Evolutionary conservation across 148 eudicot species (phyloP).

Genomic region (Gaultheria prostrata): DNA sequence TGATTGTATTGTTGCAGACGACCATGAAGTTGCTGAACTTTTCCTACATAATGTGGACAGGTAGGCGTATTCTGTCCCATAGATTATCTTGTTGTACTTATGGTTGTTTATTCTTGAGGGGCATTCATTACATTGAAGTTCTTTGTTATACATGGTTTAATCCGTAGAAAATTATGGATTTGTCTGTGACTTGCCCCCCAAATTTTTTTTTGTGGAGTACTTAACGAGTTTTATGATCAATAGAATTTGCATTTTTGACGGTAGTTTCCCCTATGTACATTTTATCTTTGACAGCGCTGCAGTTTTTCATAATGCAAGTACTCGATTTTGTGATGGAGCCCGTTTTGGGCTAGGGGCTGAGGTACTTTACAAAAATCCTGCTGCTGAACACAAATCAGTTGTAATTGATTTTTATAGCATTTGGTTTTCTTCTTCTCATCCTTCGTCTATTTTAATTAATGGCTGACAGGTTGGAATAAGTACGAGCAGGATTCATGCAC

Average conservation of each 20-base stretch:
- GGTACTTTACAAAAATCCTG: slow-evolving; percentile 33
- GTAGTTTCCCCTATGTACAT: background rate
- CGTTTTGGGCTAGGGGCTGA: slow-evolving; percentile 97
- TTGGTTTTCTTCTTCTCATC: background rate
- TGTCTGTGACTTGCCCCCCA: too few species aligned
- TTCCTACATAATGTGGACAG: slow-evolving; percentile 86
- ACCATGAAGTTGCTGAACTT: slow-evolving; percentile 52
- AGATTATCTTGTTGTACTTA: background rate
- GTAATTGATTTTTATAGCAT: background rate
- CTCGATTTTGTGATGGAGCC: slow-evolving; percentile 91
- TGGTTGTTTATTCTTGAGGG: background rate
- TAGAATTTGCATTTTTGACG: background rate
- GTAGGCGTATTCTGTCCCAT: slow-evolving; percentile 28
- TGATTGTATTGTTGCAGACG: slow-evolving; percentile 81
- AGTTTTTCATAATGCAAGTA: slow-evolving; percentile 92
- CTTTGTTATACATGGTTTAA: background rate
- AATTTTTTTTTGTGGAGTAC: background rate
- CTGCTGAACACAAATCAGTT: background rate
- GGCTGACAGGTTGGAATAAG: slow-evolving; percentile 78
- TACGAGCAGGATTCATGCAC: slow-evolving; percentile 89
- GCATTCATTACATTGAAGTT: background rate
- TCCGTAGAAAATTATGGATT: background rate
- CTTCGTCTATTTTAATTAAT: background rate
- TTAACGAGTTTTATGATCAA: background rate
- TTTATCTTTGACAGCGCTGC: slow-evolving; percentile 71